Base-by-base conservation (phyloP, 305 asterid genomes). In the Plantago rigida region DNA sequence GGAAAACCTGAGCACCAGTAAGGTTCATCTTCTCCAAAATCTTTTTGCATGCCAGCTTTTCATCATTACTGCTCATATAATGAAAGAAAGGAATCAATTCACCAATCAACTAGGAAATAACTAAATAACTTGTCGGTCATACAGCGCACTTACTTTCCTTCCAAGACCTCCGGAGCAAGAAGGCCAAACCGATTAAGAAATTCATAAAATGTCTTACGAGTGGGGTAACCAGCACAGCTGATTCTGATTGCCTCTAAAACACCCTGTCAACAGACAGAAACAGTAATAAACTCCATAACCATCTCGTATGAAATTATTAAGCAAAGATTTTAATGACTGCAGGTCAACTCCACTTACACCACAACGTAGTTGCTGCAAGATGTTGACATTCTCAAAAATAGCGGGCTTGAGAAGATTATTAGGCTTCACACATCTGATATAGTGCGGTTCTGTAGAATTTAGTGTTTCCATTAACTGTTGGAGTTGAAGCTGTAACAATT, bases 161-260 rank as follows among this genome's bases (percentile, higher is more conserved):
- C 94, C 95, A 87, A 68, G 59, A 74, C 81, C 77, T 90, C 96
- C 0, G 94, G 95, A 62, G 94, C 92, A 67, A 90, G 97, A 85
- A 87, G 85, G 59, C 87, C 83, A 72, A 90, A 90, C 59, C 96
- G 86, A 74, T 73, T 75, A 53, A 90, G 85, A 68, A 90, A 90
- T 69, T 90, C 97, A 71, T 70, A 78, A 69, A 90, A 90, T 67
- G 95, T 75, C 85, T 82, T 90, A 52, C 95, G 91, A 64, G 97
- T 90, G 60, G 97, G 97, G 78, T 90, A 90, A 63, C 97, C 97
- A 36, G 97, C 95, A 78, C 96, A 87, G 71, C 96, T 90, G 69
- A 90, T 87, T 77, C 95, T 84, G 70, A 90, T 90, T 54, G 95
- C 97, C 77, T 90, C 97, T 41, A 87, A 79, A 67, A 87, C 97